These are phyloP conservation scores for Kluyveromyces dobzhanskii DNA, from an alignment of 805 yeast genomes.

Conservation along the genomic window DNA sequence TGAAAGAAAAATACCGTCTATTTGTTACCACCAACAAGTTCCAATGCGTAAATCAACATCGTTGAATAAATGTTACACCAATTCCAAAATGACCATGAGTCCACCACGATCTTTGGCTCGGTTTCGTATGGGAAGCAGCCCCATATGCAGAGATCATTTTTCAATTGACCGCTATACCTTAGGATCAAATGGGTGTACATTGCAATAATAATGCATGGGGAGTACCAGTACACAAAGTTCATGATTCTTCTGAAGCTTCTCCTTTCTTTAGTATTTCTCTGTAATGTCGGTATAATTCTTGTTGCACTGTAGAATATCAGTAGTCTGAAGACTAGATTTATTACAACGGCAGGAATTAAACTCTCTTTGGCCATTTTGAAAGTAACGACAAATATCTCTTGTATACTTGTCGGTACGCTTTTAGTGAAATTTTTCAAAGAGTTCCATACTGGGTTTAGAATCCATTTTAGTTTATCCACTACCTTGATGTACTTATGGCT, in stretches of 20 bases:
- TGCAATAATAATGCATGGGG: conserved; percentile 90
- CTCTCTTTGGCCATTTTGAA: conserved; percentile 46
- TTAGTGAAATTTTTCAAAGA: conserved; percentile 23
- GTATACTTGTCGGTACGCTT: conserved; percentile 26
- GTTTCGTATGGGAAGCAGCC: conserved; percentile 28
- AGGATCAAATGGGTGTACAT: conserved; percentile 91
- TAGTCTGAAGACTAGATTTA: conserved; percentile 78
- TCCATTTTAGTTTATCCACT: conserved; percentile 9
- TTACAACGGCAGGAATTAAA: conserved; percentile 69
- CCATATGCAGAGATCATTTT: conserved; percentile 54
- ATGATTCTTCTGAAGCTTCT: conserved; percentile 31
- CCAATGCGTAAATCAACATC: conserved; percentile 70
- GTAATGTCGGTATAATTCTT: conserved; percentile 78
- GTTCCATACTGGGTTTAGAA: conserved; percentile 23
- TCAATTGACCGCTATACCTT: conserved; percentile 75
- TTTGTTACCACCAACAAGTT: conserved; percentile 39
- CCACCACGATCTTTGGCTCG: conserved; percentile 29
- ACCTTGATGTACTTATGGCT: conserved; percentile 17
- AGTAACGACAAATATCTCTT: conserved; percentile 25
- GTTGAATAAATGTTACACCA: conserved; percentile 88
- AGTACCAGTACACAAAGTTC: conserved; percentile 69
- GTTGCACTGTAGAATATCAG: conserved; percentile 88
- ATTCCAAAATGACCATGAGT: conserved; percentile 96
- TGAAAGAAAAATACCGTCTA: background rate
- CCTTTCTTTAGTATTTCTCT: conserved; percentile 23